Evolutionary conservation across 2,329 filamentous ascomycete species (phyloP).

Genomic region (Pleurostoma richardsiae): DNA sequence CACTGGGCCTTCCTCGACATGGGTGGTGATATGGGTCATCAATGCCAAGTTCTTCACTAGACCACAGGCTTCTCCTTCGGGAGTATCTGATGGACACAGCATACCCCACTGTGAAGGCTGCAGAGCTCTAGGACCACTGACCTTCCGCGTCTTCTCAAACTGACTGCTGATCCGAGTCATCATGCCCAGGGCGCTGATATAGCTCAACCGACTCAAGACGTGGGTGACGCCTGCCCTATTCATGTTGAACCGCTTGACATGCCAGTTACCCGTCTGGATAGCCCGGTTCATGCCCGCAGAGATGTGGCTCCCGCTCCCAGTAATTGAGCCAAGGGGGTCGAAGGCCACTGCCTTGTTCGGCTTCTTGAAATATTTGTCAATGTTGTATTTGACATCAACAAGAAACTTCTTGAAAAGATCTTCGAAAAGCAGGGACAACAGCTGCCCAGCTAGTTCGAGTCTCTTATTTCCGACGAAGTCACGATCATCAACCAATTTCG

Average conservation of each 20-base stretch:
- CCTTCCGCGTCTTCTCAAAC: constrained; percentile 97
- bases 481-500: constrained; percentile 86
- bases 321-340: constrained; percentile 80
- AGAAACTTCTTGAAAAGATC: constrained; percentile 97
- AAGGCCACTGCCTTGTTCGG: constrained; percentile 84
- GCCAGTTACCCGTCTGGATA: constrained; percentile 98
- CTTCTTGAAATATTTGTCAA: constrained; percentile 94
- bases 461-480: constrained; percentile 99
- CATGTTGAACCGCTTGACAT: constrained; percentile 96
- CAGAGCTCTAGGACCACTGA: constrained; percentile 88
- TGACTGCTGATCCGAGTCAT: constrained; percentile 99
- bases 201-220: constrained; percentile 89
- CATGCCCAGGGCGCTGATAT: constrained; percentile 96
- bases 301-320: constrained; percentile 79
- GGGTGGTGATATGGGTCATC: constrained; percentile 99
- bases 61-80: constrained; percentile 97
- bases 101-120: constrained; percentile 98
- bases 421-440: constrained; percentile 90
- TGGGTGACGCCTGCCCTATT: constrained; percentile 95
- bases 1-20: constrained; percentile 88
- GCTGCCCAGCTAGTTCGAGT: constrained; percentile 88
- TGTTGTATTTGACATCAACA: constrained; percentile 80
- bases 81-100: constrained; percentile 94
- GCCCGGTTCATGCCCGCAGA: constrained; percentile 91
- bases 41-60: constrained; percentile 95